A percentile compares a stretch with the other conserved stretches of the same genome.
Evolutionary conservation across 352 stramenopile genomes (phyloP).

Genomic region (Globisporangium lucens): DNA sequence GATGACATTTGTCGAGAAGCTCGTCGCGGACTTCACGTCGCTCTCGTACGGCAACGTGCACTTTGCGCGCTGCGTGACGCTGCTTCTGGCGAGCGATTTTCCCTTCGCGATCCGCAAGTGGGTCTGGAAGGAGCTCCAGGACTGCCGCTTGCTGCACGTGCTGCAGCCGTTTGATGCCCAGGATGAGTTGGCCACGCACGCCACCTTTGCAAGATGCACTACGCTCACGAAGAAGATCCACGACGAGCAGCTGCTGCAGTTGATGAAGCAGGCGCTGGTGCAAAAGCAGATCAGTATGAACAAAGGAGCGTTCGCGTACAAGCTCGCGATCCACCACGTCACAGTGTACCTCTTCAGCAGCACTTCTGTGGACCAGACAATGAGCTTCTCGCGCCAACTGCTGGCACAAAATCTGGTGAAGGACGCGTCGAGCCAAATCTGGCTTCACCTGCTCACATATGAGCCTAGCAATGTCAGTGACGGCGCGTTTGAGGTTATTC

Average conservation of each 20-base stretch:
- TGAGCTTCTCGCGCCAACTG: slow-evolving; percentile 50
- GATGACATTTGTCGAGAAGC: slow-evolving; percentile 61
- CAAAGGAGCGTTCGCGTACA: slow-evolving; percentile 52
- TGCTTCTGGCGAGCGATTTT: slow-evolving; percentile 61
- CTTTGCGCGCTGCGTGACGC: slow-evolving; percentile 62
- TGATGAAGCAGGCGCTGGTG: slow-evolving; percentile 48
- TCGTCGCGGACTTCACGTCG: slow-evolving; percentile 65
- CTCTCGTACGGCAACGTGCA: slow-evolving; percentile 63
- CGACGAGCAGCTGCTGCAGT: slow-evolving; percentile 42
- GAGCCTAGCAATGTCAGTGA: slow-evolving; percentile 12
- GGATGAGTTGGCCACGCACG: neutral
- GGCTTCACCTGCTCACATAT: slow-evolving; percentile 54
- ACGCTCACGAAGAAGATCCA: slow-evolving; percentile 7
- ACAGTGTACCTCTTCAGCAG: slow-evolving; percentile 46
- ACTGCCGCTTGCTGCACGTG: slow-evolving; percentile 45
- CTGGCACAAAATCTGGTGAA: slow-evolving; percentile 40
- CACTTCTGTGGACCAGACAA: neutral
- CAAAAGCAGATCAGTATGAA: slow-evolving; percentile 29
- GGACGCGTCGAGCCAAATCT: slow-evolving; percentile 33
- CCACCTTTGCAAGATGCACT: slow-evolving; percentile 40
- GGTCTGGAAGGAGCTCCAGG: slow-evolving; percentile 70
- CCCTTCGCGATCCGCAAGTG: slow-evolving; percentile 50
- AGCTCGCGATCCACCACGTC: slow-evolving; percentile 56
- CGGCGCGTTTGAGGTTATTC: neutral
- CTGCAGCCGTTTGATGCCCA: slow-evolving; percentile 40